Evolutionary conservation across 805 yeast species (phyloP).

Genomic region (Metschnikowia santaceciliae): DNA sequence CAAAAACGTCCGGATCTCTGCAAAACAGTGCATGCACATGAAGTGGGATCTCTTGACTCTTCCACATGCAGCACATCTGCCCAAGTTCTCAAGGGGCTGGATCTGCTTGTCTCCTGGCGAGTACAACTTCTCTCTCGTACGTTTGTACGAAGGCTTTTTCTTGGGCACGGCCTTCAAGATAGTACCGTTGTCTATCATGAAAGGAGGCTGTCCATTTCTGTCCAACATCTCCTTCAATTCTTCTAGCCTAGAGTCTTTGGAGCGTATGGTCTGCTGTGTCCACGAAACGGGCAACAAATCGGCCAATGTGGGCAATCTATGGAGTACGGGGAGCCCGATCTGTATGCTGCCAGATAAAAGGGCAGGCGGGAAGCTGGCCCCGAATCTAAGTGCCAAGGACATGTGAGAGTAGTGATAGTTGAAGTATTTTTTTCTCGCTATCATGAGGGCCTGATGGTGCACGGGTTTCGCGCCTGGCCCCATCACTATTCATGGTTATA

Average conservation of each 20-base stretch:
- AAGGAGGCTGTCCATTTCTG: conserved; percentile 31
- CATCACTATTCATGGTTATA: too few relatives aligned
- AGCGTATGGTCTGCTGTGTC: conserved; percentile 2
- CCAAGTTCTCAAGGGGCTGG: conserved; percentile 69
- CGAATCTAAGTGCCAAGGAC: conserved; percentile 25
- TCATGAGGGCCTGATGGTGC: not conserved
- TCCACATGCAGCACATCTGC: conserved; percentile 95
- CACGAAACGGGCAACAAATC: conserved; percentile 13
- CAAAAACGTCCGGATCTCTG: conserved; percentile 75
- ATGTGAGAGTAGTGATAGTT: conserved; percentile 7
- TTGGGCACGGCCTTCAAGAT: conserved; percentile 87
- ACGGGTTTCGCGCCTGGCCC: not conserved
- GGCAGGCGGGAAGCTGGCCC: conserved; percentile 16
- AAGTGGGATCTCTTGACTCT: conserved; percentile 85
- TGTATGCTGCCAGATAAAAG: conserved; percentile 6
- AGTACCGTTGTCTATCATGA: conserved; percentile 59
- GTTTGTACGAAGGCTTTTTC: conserved; percentile 84
- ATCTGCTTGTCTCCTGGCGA: conserved; percentile 82
- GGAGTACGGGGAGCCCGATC: conserved; percentile 14
- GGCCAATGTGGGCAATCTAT: conserved; percentile 12
- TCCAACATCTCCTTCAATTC: conserved; percentile 40
- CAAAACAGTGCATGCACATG: conserved; percentile 89
- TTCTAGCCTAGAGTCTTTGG: conserved; percentile 26
- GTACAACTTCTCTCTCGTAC: conserved; percentile 77
- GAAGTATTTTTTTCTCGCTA: conserved; percentile 1